Evolutionary conservation across 2,329 filamentous ascomycete species (phyloP).

Genomic region (Talaromyces pinophilus): DNA sequence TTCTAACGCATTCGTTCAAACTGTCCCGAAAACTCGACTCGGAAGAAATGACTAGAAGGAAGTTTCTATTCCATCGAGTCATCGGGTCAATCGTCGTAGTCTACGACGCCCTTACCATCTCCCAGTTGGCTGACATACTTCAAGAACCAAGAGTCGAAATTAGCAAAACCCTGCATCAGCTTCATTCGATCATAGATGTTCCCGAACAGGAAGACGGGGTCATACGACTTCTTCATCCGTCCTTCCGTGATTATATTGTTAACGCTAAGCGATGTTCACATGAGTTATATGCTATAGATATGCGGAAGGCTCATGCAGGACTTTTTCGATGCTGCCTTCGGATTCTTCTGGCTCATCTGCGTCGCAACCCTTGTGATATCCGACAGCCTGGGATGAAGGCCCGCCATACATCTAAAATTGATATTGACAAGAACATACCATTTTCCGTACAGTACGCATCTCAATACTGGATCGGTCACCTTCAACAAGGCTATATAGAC

Average conservation of each 20-base stretch:
- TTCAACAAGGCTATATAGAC: not conserved
- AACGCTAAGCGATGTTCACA: not conserved
- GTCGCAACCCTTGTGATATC: not conserved
- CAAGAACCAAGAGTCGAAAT: not conserved
- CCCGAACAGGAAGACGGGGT: not conserved
- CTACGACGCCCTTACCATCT: not conserved
- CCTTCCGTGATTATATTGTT: not conserved
- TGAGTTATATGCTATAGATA: not conserved
- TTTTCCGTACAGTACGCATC: not conserved
- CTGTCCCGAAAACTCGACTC: not conserved
- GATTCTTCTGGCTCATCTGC: not conserved
- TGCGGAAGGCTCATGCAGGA: not conserved
- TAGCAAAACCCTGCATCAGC: not conserved
- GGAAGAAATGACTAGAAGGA: not conserved
- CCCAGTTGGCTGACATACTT: not conserved
- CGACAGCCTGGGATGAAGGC: not conserved
- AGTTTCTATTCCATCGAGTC: not conserved
- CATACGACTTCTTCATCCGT: not conserved
- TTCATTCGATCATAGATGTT: conserved; percentile 25
- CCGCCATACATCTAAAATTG: not conserved
- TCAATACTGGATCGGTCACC: not conserved
- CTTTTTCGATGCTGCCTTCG: not conserved
- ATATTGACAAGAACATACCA: not conserved
- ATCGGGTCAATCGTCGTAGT: not conserved
- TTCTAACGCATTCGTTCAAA: conserved; percentile 5